Evolutionary conservation across 805 yeast genomes (phyloP).

Genomic region (Monosporozyma aerobia): DNA sequence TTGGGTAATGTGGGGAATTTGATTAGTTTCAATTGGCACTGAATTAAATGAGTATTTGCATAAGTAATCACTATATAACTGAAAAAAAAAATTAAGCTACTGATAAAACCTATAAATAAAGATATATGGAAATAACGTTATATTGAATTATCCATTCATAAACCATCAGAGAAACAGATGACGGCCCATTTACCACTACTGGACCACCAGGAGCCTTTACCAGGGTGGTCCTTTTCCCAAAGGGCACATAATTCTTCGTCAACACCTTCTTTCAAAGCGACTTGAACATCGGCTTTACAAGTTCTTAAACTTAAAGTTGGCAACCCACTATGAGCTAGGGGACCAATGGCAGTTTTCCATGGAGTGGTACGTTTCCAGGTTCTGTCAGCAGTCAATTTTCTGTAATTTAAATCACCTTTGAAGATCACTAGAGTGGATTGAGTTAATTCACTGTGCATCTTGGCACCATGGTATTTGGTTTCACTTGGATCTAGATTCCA

Average conservation of each 20-base stretch:
- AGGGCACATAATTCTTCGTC: constrained; percentile 55
- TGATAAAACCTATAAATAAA: not conserved
- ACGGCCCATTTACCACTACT: constrained; percentile 94
- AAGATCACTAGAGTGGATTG: constrained; percentile 66
- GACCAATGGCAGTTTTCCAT: constrained; percentile 61
- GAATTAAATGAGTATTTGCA: not conserved
- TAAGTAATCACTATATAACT: not conserved
- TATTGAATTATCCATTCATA: not conserved
- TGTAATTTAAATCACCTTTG: constrained; percentile 93
- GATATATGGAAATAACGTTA: not conserved
- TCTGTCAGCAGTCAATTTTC: constrained; percentile 88
- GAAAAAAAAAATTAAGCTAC: not conserved
- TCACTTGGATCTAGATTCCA: constrained; percentile 55
- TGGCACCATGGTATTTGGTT: constrained; percentile 42
- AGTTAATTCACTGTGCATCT: constrained; percentile 50
- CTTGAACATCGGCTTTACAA: constrained; percentile 92
- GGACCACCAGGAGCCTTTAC: constrained; percentile 70
- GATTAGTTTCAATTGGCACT: too few relatives aligned
- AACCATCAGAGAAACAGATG: constrained; percentile 37
- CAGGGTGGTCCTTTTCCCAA: constrained; percentile 55
- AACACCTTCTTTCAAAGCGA: constrained; percentile 66
- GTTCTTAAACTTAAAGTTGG: constrained; percentile 75
- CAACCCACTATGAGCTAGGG: constrained; percentile 53
- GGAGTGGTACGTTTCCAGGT: constrained; percentile 78
- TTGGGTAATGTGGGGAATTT: not conserved